A percentile compares a stretch with the other conserved stretches of the same genome.
Evolutionary conservation across 2,329 filamentous ascomycete genomes (phyloP).

Genomic region (Simplicillium sp.): DNA sequence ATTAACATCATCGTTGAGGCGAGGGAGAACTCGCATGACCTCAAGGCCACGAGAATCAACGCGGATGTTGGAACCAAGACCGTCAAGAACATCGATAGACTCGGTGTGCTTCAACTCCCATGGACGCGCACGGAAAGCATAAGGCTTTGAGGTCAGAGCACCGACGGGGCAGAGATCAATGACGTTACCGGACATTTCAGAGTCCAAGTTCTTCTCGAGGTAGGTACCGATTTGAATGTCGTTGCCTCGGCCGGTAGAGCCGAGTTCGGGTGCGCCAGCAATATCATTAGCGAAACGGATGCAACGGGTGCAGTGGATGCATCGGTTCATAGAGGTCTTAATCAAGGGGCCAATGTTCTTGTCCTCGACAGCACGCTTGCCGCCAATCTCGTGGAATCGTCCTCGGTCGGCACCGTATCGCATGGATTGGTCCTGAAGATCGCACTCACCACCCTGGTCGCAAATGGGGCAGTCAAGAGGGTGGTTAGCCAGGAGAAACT

Average conservation of each 20-base stretch:
- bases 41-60: slow-evolving; percentile 89
- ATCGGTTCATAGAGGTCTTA: slow-evolving; percentile 99
- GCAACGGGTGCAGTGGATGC: slow-evolving; percentile 97
- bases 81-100: slow-evolving; percentile 90
- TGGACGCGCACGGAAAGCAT: slow-evolving; percentile 90
- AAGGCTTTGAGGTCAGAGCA: slow-evolving; percentile 92
- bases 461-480: slow-evolving; percentile 95
- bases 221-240: slow-evolving; percentile 98
- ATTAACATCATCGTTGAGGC: slow-evolving; percentile 95
- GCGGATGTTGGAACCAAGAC: slow-evolving; percentile 86
- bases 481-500: slow-evolving; percentile 94
- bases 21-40: slow-evolving; percentile 88
- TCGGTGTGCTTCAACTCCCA: slow-evolving; percentile 98
- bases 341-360: slow-evolving; percentile 98
- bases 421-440: slow-evolving; percentile 99
- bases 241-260: slow-evolving; percentile 90
- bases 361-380: slow-evolving; percentile 97
- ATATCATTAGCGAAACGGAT: slow-evolving; percentile 97
- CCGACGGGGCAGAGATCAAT: slow-evolving; percentile 98
- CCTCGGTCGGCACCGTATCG: slow-evolving; percentile 93
- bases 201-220: slow-evolving; percentile 85
- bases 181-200: slow-evolving; percentile 92
- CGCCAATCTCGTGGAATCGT: slow-evolving; percentile 89
- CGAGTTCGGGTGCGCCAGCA: slow-evolving; percentile 89
- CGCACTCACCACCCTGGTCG: slow-evolving; percentile 97